Percentiles rank a stretch among this genome's conserved stretches.
Evolutionary conservation across 768 basidiomycete species (phyloP).

Genomic region (Galerina sulciceps): DNA sequence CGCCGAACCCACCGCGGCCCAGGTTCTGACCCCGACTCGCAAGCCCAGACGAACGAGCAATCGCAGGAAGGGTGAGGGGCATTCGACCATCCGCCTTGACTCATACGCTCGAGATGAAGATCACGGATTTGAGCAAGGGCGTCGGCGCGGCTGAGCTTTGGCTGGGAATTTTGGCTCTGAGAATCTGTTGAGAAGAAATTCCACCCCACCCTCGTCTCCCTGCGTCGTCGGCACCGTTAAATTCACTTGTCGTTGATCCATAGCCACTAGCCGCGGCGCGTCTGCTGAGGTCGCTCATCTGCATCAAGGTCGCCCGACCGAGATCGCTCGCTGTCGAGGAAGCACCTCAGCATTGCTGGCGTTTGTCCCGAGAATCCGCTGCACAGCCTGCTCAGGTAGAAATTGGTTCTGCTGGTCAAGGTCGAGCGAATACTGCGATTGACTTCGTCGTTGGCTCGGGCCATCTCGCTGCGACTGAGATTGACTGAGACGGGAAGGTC

Average conservation of each 20-base stretch:
- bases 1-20: slow-evolving; percentile 3
- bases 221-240: slow-evolving; percentile 14
- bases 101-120: slow-evolving; percentile 44
- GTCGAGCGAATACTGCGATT: no score
- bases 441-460: no score
- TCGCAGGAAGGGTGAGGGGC: slow-evolving; percentile 5
- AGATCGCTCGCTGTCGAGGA: slow-evolving; percentile 28
- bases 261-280: slow-evolving; percentile 43
- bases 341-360: no score
- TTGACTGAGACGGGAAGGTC: no score
- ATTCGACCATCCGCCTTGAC: slow-evolving; percentile 21
- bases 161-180: background rate
- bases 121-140: slow-evolving; percentile 59
- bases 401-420: background rate
- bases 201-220: no score
- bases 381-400: no score
- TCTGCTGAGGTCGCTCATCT: slow-evolving; percentile 80
- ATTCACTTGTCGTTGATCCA: slow-evolving; percentile 1
- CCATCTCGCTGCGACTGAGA: no score
- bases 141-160: slow-evolving; percentile 37
- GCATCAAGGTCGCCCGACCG: slow-evolving; percentile 69
- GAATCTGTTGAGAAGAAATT: no score
- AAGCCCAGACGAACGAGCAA: background rate
- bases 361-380: no score
- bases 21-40: background rate